These are phyloP conservation scores for Globisporangium lucens DNA, from an alignment of 352 stramenopile genomes.

Conservation along the genomic window DNA sequence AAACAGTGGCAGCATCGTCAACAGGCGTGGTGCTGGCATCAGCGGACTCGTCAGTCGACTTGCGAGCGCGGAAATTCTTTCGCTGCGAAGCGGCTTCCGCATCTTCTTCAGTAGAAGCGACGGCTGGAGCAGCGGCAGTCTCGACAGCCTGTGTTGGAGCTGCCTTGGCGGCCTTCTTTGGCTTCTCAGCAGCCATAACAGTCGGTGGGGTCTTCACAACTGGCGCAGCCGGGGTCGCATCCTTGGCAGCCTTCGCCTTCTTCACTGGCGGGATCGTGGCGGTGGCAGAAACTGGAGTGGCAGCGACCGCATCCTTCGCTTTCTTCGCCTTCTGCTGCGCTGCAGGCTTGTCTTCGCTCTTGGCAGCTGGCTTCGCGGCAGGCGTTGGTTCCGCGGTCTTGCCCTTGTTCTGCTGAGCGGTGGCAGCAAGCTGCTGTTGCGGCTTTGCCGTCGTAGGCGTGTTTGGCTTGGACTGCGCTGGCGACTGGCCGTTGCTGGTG, in stretches of 20 bases:
- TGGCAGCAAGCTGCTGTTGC: constrained; percentile 9
- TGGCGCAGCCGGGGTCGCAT: constrained; percentile 8
- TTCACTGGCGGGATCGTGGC: constrained; percentile 10
- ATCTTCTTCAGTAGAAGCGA: constrained; percentile 10
- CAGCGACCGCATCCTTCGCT: constrained; percentile 18
- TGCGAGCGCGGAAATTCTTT: constrained; percentile 7
- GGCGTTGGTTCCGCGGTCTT: neutral
- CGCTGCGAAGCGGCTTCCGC: neutral
- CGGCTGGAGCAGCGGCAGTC: neutral
- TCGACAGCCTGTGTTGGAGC: neutral
- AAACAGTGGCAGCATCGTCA: neutral
- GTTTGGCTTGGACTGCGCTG: constrained; percentile 9
- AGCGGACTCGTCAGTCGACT: constrained; percentile 7
- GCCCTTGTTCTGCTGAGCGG: constrained; percentile 4
- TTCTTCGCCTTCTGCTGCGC: constrained; percentile 19
- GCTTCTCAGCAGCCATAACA: constrained; percentile 3
- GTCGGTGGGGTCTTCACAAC: constrained; percentile 4
- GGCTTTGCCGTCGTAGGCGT: constrained; percentile 17
- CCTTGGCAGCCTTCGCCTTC: constrained; percentile 12
- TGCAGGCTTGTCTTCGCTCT: neutral
- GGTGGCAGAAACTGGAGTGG: neutral
- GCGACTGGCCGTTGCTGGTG: constrained; percentile 7
- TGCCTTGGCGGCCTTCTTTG: constrained; percentile 13
- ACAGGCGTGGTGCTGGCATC: neutral
- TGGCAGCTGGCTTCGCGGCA: constrained; percentile 2